These are phyloP conservation scores for Nakataea oryzae DNA, from an alignment of 2,329 filamentous ascomycete species.

Conservation along the genomic window DNA sequence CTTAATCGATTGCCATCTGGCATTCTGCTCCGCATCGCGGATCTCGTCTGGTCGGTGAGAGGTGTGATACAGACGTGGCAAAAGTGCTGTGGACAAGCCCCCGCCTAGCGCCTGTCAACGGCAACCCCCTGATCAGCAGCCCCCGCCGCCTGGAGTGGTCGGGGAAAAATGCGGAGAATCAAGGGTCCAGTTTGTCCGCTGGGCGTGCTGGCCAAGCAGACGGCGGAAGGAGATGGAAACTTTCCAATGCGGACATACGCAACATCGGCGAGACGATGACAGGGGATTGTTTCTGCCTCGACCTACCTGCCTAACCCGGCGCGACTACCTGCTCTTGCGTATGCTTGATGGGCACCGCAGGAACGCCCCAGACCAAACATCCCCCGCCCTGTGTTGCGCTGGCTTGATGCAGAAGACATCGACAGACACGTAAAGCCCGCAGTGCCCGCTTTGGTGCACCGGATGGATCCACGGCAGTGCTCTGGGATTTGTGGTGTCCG, in stretches of 20 bases:
- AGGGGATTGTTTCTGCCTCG: no score
- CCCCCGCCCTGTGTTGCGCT: neutral
- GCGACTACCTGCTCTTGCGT: neutral
- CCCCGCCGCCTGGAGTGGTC: no score
- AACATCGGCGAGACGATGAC: neutral
- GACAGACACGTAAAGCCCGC: neutral
- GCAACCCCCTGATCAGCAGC: neutral
- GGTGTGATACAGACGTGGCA: no score
- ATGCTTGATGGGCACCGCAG: neutral
- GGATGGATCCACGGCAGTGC: neutral
- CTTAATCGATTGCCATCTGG: neutral
- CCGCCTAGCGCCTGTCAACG: neutral
- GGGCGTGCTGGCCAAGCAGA: no score
- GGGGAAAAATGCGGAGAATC: no score
- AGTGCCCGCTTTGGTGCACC: neutral
- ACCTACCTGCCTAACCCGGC: no score
- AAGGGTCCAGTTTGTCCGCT: neutral
- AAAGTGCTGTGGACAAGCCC: no score
- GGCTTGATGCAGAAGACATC: neutral
- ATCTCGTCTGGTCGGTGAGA: neutral
- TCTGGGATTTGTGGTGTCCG: neutral
- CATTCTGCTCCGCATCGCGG: neutral
- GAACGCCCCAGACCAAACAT: neutral
- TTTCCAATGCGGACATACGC: neutral
- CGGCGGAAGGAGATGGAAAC: neutral